Evolutionary conservation across 768 basidiomycete genomes (phyloP), one percentile per base, ranked within the genome.

Genomic region (Boletus sp.): DNA sequence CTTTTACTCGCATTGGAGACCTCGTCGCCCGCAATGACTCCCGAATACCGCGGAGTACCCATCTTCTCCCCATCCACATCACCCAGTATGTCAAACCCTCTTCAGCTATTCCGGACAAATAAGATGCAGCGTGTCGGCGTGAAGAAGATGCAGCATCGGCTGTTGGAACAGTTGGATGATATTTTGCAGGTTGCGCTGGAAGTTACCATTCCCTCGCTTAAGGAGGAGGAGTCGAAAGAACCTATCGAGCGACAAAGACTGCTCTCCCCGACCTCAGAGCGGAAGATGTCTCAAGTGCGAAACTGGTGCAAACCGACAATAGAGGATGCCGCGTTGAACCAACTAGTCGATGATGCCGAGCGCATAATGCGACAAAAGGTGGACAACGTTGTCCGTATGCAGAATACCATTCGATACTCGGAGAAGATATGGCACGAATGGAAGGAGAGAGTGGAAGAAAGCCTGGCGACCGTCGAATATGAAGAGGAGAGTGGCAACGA

Each of bases 381-480:
- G 58, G 94, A 95, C 70, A 93, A 88, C 60, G 91, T 98, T 46
- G 89, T 93, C 58, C 85, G 97, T 37, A 85, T 99, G 85, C 92
- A 96, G 72, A 97, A 96, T 66, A 98, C 94, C 19, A 94, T 99
- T 62, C 80, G 91, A 50, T 98, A 98, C 71, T 87, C 93, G 38
- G 97, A 98, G 76, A 96, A 95, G 75, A 90, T 97, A 30, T 86
- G 96, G 76, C 88, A 88, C 63, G 97, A 98, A 73, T 98, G 96
- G 95, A 89, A 98, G 72, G 88, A 90, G 64, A 85, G 83, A 62
- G 87, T 97, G 14, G 87, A 84, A 56, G 80, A 83, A 62, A 80
- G 78, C 39, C 71, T 95, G 33, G 80, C 79, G 4, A 74, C 74
- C 33, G 73, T 77, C 27, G 81, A 84, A 17, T 82, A 82, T 17